Evolutionary conservation across 1,284 basidiomycete genomes (phyloP).

Genomic region (Waitea zeae): DNA sequence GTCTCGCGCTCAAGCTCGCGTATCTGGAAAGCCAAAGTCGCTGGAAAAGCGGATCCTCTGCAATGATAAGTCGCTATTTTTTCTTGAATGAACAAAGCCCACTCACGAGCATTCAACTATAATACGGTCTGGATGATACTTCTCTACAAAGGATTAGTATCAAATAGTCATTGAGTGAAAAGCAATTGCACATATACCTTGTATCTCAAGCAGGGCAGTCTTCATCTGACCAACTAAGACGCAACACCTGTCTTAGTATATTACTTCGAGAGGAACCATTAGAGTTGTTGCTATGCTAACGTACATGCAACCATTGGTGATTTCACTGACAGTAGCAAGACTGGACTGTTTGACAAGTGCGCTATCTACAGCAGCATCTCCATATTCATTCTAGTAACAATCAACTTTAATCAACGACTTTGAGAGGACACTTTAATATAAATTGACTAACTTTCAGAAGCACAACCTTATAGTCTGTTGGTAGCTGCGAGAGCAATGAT

Average conservation of each 20-base stretch:
- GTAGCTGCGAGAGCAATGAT: too few relatives aligned
- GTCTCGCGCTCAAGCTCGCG: slow-evolving; percentile 72
- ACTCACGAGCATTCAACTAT: slow-evolving; percentile 84
- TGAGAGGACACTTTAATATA: too few relatives aligned
- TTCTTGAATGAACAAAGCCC: not conserved
- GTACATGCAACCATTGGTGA: slow-evolving; percentile 85
- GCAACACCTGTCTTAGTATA: slow-evolving; percentile 48
- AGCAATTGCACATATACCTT: slow-evolving; percentile 26
- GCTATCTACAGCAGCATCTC: slow-evolving; percentile 78
- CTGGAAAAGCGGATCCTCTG: slow-evolving; percentile 79
- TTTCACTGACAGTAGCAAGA: slow-evolving; percentile 74
- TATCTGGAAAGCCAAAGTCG: slow-evolving; percentile 83
- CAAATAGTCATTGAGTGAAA: too few relatives aligned
- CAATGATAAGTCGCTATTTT: slow-evolving; percentile 3
- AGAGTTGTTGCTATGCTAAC: slow-evolving; percentile 10
- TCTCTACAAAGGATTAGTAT: slow-evolving; percentile 32
- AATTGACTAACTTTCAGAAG: too few relatives aligned
- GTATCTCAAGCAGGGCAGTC: slow-evolving; percentile 72
- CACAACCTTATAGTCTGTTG: slow-evolving; percentile 70
- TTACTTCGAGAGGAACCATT: not conserved
- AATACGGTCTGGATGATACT: slow-evolving; percentile 70
- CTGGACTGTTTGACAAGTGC: slow-evolving; percentile 72
- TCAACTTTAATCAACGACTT: too few relatives aligned
- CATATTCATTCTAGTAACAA: slow-evolving; percentile 83
- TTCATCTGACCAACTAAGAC: slow-evolving; percentile 87